Base-by-base conservation (phyloP, 345 rosid genomes). In the Rhodamnia rubescens region DNA sequence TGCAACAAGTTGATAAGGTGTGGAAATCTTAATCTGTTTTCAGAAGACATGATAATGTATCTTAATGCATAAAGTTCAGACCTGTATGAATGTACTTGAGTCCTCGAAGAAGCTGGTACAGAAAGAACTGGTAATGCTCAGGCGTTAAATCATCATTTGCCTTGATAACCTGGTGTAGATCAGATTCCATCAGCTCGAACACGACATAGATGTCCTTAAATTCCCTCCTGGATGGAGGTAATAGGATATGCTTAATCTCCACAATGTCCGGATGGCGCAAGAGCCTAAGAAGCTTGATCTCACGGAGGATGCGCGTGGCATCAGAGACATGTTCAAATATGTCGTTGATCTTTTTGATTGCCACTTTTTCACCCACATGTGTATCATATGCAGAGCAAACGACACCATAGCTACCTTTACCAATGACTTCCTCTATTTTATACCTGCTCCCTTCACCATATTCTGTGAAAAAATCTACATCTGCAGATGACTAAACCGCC, bases 11-110 rank as follows among this genome's bases (percentile, higher is more conserved):
- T 82, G 56, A 26, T n/a, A 16, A 13, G 36, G 59, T n/a, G n/a
- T 50, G 8, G 24, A 32, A 27, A 24, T 84, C 57, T 61, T 57
- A 74, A 22, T 64, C 44, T 51, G 21, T 54, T 42, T 47, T 56
- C 36, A 57, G n/a, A 50, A 50, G 84, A 52, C 6, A 82, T 52
- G 36, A 42, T 18, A 52, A 82, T 42, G 54, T 32, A 85, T 57
- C 69, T 83, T 47, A 61, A 47, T 53, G 52, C 27, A 51, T 22
- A 82, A 74, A 55, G 36, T 64, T 84, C 24, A 82, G 88, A 96
- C 99, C 99, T 93, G 99, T 95, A 90, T 96, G 99, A 83, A 96
- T 95, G 88, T 93, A 96, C 89, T 96, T 96, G 88, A 96, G 90
- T 82, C 98, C 99, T 86, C 98, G 94, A 27, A 96, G 98, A 90